Evolutionary conservation across 2,329 filamentous ascomycete genomes (phyloP), one percentile per base, ranked within the genome.

Genomic region (Diplodia sapinea): DNA sequence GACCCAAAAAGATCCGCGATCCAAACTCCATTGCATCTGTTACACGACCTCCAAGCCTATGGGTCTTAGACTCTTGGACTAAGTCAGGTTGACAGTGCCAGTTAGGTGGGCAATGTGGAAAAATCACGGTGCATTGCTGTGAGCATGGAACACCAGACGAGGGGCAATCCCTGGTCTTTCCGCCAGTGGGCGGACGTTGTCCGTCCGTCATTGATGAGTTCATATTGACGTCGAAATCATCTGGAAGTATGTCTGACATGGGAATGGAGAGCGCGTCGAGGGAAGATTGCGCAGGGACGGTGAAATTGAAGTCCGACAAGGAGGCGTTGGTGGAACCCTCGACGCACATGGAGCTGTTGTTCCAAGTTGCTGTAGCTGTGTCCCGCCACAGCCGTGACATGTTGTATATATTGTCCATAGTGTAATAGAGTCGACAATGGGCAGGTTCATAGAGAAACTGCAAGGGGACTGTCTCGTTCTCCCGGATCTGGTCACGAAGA

Each of bases 361-460:
- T 68, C 64, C 72, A 80, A 9, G 75, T 72, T 20, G 78, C 79
- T 20, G 73, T 70, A 5, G 72, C 71, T 15, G 72, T 75, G 61
- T 79, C 76, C 8, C 72, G 69, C 79, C 79, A 81, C 0, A 81
- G 73, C 11, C 70, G 72, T 1, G 72, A 72, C 69, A 74, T 76
- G 71, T 81, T 79, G 71, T 77, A 76, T 59, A 77, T 67, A 61
- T 77, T 81, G 15, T 69, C 66, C 0, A 74, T 51, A 0, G 78
- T 78, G 71, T 77, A 80, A 70, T 75, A 81, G 38, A 81, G 74
- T 11, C 79, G 71, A 70, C 79, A 81, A 65, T 80, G 74, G 17
- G 79, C 78, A 6, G 79, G 74, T 51, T 78, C 73, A 64, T 79
- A 79, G 43, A 73, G 72, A 72, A 80, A 79, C 59, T 80, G 77